Evolutionary conservation across 1,284 basidiomycete genomes (phyloP), one percentile per base, ranked within the genome.

Genomic region (Blastosporella zonata): DNA sequence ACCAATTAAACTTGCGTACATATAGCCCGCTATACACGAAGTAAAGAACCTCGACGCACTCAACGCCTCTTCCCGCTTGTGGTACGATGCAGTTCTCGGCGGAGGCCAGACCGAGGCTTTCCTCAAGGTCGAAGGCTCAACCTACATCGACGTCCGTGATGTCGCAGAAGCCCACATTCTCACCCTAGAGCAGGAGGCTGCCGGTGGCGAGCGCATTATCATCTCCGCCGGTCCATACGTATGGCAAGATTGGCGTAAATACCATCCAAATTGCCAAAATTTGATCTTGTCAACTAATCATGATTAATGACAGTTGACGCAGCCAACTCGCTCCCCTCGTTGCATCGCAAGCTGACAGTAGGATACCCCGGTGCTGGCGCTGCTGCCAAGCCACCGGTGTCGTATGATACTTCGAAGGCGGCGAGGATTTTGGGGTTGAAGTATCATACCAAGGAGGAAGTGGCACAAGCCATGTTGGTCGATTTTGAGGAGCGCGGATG

Each of bases 381-480:
- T 41, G 56, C 55, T 29, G 57, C 53, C 31, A 59, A 59, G 46
- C 60, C 62, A 42, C 54, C 64, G 6, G 50, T 63, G n/a, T 47
- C 50, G n/a, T 68, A 66, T 40, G 57, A 68, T 38, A 61, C 59
- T 3, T 49, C 50, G 33, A 75, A 76, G 55, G 67, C 68, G 29
- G 63, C 61, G 38, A 62, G 64, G 35, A 62, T 78, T 35, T 67
- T 82, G 5, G 76, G 71, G 1, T 59, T 81, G 45, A 67, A 71
- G 49, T 79, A 18, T 10, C 17, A 10, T 35, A 35, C 34, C n/a
- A 35, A 35, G 17, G 34, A 35, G 17, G 34, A 35, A 15, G 34
- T 35, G 3, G 10, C 34, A 13, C n/a, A 15, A 2, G 34, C 15
- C 10, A 35, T 15, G 5, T 35, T 35, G 34, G 34, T 15, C 34